A percentile compares a stretch with the other conserved stretches of the same genome.
Conservation (phyloP, 1,284 basidiomycete species). For the Xanthoconium separans region DNA sequence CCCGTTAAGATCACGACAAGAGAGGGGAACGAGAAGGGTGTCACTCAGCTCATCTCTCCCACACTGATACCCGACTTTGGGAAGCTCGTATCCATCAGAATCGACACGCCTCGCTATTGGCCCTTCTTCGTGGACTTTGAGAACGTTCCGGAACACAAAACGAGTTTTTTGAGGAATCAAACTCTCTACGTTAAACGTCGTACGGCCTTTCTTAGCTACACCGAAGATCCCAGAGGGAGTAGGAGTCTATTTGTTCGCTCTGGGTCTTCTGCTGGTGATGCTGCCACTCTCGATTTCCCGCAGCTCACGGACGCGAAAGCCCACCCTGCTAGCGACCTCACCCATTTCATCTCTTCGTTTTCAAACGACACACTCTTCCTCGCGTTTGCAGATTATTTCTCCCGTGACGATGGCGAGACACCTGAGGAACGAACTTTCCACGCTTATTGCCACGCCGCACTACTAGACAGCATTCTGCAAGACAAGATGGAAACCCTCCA, state of each 20-base stretch:
- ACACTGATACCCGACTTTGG: conserved; percentile 89
- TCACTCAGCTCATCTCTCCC: conserved; percentile 82
- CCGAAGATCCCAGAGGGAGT: conserved; percentile 90
- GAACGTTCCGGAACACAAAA: conserved; percentile 64
- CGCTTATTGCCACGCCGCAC: conserved; percentile 72
- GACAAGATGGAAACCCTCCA: conserved; percentile 83
- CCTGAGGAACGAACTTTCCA: conserved; percentile 62
- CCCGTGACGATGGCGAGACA: conserved; percentile 56
- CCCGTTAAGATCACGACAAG: conserved; percentile 83
- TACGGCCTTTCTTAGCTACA: conserved; percentile 90
- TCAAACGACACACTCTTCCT: conserved; percentile 76
- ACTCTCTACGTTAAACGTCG: conserved; percentile 91
- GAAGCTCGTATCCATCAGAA: conserved; percentile 73
- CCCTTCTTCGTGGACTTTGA: conserved; percentile 81
- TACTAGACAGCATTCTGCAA: conserved; percentile 85
- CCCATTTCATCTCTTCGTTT: conserved; percentile 83
- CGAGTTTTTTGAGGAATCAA: conserved; percentile 69
- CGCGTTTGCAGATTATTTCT: conserved; percentile 75
- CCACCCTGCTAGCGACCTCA: conserved; percentile 69
- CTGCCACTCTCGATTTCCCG: conserved; percentile 79
- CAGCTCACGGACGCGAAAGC: conserved; percentile 64
- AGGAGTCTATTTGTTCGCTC: conserved; percentile 84
- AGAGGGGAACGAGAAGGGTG: conserved; percentile 58
- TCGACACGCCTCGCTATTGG: conserved; percentile 95
- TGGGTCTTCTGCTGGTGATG: conserved; percentile 72